Percentiles rank a stretch among this genome's conserved stretches.
phyloP scores from a whole-genome alignment of 73 alveolate species.

The Blepharisma japonicum region DNA sequence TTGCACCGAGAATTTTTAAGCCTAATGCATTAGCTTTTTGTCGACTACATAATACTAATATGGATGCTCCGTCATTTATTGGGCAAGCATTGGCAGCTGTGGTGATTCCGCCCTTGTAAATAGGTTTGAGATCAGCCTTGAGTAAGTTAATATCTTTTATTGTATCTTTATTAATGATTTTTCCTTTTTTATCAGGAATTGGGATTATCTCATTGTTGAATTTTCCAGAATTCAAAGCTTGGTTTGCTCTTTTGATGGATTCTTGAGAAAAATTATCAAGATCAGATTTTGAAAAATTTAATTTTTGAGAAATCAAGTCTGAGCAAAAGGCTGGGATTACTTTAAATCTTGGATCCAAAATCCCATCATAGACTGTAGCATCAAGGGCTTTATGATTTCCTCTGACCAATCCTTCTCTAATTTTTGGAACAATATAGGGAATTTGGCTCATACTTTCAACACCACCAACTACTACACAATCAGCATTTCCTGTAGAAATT shows the following conservation, averaged over 20 bases:
- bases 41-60: constrained; percentile 44
- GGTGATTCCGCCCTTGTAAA: constrained; percentile 46
- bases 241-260: constrained; percentile 64
- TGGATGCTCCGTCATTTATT: constrained; percentile 64
- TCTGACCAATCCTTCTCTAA: constrained; percentile 13
- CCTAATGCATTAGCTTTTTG: constrained; percentile 35
- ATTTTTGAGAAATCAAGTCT: constrained; percentile 55
- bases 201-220: constrained; percentile 72
- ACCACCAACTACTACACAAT: constrained; percentile 75
- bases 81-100: constrained; percentile 67
- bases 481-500: constrained; percentile 69
- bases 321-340: constrained; percentile 62
- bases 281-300: constrained; percentile 64
- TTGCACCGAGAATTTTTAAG: constrained; percentile 40
- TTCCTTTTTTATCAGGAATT: background rate
- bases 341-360: constrained; percentile 16
- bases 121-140: constrained; percentile 35
- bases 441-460: constrained; percentile 76
- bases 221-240: constrained; percentile 66
- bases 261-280: constrained; percentile 65
- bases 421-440: constrained; percentile 64
- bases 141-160: constrained; percentile 49
- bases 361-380: background rate
- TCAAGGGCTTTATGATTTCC: constrained; percentile 9
- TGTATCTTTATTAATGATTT: constrained; percentile 27